Base-by-base conservation (phyloP, 176 grass and related monocot genomes). In the Rhipidocladum racemiflorum region DNA sequence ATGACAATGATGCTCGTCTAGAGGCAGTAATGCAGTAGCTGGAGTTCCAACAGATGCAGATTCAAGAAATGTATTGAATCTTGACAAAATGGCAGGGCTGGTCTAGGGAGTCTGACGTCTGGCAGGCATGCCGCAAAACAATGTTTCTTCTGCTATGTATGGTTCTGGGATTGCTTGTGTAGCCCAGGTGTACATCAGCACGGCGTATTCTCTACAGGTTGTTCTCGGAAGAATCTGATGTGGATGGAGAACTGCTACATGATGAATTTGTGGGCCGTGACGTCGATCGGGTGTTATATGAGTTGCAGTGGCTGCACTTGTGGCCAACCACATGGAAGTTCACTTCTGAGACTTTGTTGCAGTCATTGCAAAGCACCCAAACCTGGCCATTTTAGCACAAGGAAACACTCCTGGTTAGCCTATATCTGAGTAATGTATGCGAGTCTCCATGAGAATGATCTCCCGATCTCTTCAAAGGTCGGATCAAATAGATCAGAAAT, bases 331-430 rank as follows among this genome's bases (percentile, higher is more conserved):
- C 88, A 77, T 99, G 97, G 71, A 96, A 99, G 71, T 86, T 63
- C 72, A 95, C 93, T 72, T 99, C 93, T 7, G 97, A 99, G 28
- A 85, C 84, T 83, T 99, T 76, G 54, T 90, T 94, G 83, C 97
- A 96, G 84, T 99, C 97, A 27, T 99, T 99, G 66, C 97, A 99
- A 40, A 99, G 89, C 68, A 96, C 89, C 91, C 89, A 96, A 25
- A 99, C 86, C 97, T 95, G 80, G 15, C 70, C 18, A 55, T 79
- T 61, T 56, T 6, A 25, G 5, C 46, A 77, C n/a, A 72, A 76
- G 21, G 65, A 43, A 77, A 15, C 54, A 12, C 21, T 27, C 40
- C 10, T 50, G 7, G 34, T 68, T 75, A 81, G 69, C 46, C 27
- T 44, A 38, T 13, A 24, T 71, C 10, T 59, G 42, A 36, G 38